phyloP scores from a whole-genome alignment of 2,329 filamentous ascomycete species.

The Neobulgaria alba region DNA sequence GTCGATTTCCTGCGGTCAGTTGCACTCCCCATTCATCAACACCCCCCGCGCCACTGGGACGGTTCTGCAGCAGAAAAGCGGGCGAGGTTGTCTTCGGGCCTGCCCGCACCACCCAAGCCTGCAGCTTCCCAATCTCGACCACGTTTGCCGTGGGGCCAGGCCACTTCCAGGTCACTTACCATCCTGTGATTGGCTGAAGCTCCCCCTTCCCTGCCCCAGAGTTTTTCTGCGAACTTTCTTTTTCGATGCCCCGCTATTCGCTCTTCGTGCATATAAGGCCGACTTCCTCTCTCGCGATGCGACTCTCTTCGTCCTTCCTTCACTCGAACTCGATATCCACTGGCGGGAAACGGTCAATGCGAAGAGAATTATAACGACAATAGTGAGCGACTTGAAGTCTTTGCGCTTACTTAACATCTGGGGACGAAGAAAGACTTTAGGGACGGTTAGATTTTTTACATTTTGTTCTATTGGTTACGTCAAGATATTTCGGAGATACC shows the following conservation, averaged over 20 bases:
- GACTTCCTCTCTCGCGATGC: background rate
- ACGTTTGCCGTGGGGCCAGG: too few species aligned
- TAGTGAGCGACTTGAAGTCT: slow-evolving; percentile 31
- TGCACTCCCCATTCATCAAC: too few species aligned
- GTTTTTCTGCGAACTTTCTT: background rate
- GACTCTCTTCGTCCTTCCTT: background rate
- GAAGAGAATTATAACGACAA: slow-evolving; percentile 14
- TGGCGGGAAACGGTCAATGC: slow-evolving; percentile 12
- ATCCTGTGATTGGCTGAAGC: background rate
- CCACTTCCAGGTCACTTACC: background rate
- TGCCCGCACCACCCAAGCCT: too few species aligned
- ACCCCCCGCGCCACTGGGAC: background rate
- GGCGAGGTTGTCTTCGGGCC: too few species aligned
- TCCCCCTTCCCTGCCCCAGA: background rate
- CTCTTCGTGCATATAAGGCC: background rate
- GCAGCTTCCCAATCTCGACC: background rate
- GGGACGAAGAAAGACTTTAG: slow-evolving; percentile 27
- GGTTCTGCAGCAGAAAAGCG: too few species aligned
- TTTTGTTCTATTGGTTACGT: too few species aligned
- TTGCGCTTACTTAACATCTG: slow-evolving; percentile 26
- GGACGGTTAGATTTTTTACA: too few species aligned
- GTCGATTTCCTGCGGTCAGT: too few species aligned
- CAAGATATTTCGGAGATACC: too few species aligned
- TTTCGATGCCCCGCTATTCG: background rate
- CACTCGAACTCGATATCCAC: slow-evolving; percentile 4